A percentile compares a stretch with the other conserved stretches of the same genome.
Evolutionary conservation across 768 basidiomycete genomes (phyloP).

Genomic region (Coprinellus micaceus): DNA sequence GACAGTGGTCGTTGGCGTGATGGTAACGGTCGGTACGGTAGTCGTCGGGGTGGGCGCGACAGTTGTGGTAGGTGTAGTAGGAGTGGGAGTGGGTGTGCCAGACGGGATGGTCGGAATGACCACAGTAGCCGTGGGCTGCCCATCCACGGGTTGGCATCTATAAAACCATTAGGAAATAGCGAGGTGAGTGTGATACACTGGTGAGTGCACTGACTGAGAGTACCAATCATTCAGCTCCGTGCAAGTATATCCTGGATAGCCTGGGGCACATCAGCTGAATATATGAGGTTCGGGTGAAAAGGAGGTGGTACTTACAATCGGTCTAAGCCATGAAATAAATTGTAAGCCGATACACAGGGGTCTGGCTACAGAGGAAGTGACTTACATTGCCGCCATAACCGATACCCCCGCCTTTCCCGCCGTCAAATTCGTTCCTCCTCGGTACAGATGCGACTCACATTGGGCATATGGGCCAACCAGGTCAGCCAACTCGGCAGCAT

Average conservation of each 20-base stretch:
- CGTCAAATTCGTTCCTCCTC: not conserved
- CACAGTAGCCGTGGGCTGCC: constrained; percentile 1
- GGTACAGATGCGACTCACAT: constrained; percentile 17
- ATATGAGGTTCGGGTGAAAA: not conserved
- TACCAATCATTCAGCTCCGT: constrained; percentile 27
- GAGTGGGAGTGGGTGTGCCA: not conserved
- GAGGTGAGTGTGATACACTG: not conserved
- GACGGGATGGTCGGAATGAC: not conserved
- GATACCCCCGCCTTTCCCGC: constrained; percentile 23
- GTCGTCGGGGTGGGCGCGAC: constrained; percentile 6
- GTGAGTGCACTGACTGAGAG: constrained; percentile 24
- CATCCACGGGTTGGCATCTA: constrained; percentile 14
- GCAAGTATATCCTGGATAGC: constrained; percentile 25
- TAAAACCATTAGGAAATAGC: not conserved
- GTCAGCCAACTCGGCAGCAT: not conserved
- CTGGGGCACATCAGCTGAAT: constrained; percentile 8
- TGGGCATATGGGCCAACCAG: constrained; percentile 27
- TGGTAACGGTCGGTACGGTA: not conserved
- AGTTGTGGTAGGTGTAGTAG: constrained; percentile 5
- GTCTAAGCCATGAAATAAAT: not conserved
- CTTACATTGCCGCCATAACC: constrained; percentile 25
- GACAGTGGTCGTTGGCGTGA: not conserved
- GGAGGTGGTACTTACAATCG: not conserved
- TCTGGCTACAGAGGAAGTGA: not conserved
- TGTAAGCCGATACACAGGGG: not conserved